Percentiles rank a stretch among this genome's conserved stretches.
Conservation (phyloP, 768 basidiomycete genomes). For the Coprinopsis sp. region DNA sequence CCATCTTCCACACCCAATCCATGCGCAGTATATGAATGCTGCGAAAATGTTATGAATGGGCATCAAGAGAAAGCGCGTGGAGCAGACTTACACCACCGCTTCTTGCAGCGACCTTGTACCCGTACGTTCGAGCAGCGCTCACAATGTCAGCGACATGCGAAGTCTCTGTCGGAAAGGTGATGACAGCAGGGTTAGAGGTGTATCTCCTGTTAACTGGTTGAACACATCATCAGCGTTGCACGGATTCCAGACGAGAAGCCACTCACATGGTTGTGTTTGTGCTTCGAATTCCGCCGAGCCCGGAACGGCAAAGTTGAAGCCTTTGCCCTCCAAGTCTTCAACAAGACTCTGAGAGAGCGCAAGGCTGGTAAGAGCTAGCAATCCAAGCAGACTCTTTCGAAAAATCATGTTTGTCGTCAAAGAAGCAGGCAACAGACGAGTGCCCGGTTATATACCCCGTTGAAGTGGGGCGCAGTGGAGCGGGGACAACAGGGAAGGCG, state of each 20-base stretch:
- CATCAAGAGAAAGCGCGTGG: neutral
- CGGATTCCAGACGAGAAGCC: neutral
- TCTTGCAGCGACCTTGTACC: slow-evolving; percentile 30
- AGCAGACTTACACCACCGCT: slow-evolving; percentile 38
- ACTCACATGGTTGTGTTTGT: neutral
- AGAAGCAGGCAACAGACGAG: too few relatives aligned
- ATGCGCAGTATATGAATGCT: slow-evolving; percentile 33
- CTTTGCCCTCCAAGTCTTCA: neutral
- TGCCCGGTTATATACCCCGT: too few relatives aligned
- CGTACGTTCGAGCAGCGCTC: slow-evolving; percentile 21
- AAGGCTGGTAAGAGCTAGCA: too few relatives aligned
- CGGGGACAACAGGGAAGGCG: too few relatives aligned
- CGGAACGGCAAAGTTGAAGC: neutral
- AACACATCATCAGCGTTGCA: neutral
- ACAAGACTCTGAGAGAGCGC: too few relatives aligned
- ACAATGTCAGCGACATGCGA: slow-evolving; percentile 26
- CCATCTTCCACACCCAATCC: slow-evolving; percentile 38
- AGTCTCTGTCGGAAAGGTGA: slow-evolving; percentile 24
- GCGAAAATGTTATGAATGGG: neutral
- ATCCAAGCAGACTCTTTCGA: too few relatives aligned
- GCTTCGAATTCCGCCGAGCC: neutral
- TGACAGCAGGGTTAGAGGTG: slow-evolving; percentile 24
- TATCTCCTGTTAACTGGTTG: slow-evolving; percentile 28
- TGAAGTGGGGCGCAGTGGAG: too few relatives aligned
- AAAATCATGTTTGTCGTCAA: too few relatives aligned